Percentiles rank a stretch among this genome's conserved stretches.
phyloP scores from a whole-genome alignment of 2,329 filamentous ascomycete species.

The Venturia aucupariae region DNA sequence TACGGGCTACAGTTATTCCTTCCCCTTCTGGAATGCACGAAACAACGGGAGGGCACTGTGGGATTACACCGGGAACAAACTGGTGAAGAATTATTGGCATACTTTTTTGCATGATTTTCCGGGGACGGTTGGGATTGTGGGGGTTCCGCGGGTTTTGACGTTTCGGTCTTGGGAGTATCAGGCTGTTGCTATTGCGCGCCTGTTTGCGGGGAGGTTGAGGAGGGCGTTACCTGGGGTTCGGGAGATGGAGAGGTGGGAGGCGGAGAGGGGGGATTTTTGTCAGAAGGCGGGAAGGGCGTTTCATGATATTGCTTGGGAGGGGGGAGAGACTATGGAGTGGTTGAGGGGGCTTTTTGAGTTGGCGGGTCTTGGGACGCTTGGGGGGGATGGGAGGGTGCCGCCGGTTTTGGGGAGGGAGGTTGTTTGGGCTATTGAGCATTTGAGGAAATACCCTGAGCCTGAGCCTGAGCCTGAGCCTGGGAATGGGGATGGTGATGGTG shows the following conservation, averaged over 20 bases:
- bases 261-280: background rate
- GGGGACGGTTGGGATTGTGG: background rate
- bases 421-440: constrained; percentile 24
- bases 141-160: too few relatives aligned
- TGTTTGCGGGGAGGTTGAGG: background rate
- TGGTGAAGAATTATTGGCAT: constrained; percentile 7
- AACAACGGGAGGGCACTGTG: constrained; percentile 38
- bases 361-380: constrained; percentile 40
- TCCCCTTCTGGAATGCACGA: constrained; percentile 39
- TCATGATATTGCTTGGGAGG: background rate
- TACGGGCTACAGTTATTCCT: constrained; percentile 34
- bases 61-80: constrained; percentile 33
- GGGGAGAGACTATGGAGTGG: constrained; percentile 23
- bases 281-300: background rate
- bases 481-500: too few relatives aligned
- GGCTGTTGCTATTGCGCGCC: background rate
- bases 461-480: too few relatives aligned
- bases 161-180: background rate
- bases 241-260: background rate
- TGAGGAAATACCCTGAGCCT: background rate
- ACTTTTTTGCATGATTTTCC: background rate
- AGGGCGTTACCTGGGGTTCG: background rate
- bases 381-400: constrained; percentile 28
- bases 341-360: constrained; percentile 29
- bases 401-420: constrained; percentile 18